phyloP scores from a whole-genome alignment of 768 basidiomycete genomes.

The Boletellus ananas region DNA sequence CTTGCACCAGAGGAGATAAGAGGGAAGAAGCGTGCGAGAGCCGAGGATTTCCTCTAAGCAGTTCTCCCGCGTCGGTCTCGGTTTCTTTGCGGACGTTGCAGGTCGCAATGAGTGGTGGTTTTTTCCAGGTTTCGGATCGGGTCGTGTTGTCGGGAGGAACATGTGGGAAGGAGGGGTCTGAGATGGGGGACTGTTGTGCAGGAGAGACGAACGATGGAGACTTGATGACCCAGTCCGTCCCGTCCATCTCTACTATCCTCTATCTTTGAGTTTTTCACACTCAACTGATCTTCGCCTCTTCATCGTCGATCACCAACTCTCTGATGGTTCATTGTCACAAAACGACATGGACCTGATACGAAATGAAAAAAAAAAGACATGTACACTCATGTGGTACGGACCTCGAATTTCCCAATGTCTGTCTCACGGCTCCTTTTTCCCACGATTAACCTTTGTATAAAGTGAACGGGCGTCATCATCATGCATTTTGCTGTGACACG shows the following conservation, averaged over 20 bases:
- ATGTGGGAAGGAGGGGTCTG: neutral
- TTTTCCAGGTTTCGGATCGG: constrained; percentile 29
- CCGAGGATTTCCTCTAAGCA: constrained; percentile 75
- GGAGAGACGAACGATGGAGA: constrained; percentile 26
- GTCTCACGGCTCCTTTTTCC: constrained; percentile 17
- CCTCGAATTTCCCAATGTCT: constrained; percentile 15
- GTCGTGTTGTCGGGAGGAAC: constrained; percentile 15
- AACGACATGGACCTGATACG: constrained; percentile 4
- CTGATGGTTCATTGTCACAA: constrained; percentile 7
- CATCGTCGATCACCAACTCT: constrained; percentile 14
- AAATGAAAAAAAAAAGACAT: constrained; percentile 14
- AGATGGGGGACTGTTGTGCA: neutral
- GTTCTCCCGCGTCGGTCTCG: constrained; percentile 24
- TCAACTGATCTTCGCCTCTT: constrained; percentile 24
- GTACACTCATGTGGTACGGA: constrained; percentile 27
- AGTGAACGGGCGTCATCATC: constrained; percentile 12
- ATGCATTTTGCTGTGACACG: constrained; percentile 23
- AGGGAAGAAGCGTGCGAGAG: constrained; percentile 81
- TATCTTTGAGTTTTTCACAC: constrained; percentile 18
- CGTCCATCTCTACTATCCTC: constrained; percentile 30
- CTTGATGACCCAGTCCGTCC: constrained; percentile 35
- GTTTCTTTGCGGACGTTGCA: constrained; percentile 26
- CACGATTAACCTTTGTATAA: constrained; percentile 21
- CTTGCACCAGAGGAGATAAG: constrained; percentile 52
- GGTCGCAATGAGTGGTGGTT: constrained; percentile 30